These are phyloP conservation scores for Lactarius hengduanensis DNA, from an alignment of 768 basidiomycete genomes.

Conservation along the genomic window DNA sequence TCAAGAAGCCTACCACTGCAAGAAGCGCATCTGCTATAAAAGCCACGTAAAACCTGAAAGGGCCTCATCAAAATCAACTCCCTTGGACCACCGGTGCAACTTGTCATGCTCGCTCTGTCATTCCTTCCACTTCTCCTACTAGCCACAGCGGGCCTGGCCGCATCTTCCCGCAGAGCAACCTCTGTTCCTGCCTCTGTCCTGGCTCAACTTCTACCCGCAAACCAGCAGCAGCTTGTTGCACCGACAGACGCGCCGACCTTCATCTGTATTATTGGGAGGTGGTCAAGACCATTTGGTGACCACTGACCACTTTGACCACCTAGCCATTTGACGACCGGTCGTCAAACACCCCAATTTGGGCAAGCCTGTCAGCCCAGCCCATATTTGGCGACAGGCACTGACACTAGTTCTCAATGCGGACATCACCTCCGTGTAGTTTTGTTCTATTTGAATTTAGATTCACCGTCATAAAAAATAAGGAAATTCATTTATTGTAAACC, in stretches of 20 bases:
- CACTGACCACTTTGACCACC: no score
- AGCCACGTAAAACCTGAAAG: background rate
- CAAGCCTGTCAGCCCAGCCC: no score
- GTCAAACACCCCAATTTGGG: no score
- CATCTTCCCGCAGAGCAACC: background rate
- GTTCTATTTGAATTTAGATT: no score
- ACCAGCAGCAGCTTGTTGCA: background rate
- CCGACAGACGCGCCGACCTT: background rate
- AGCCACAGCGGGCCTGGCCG: background rate
- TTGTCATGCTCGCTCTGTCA: constrained; percentile 5
- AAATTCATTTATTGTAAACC: no score
- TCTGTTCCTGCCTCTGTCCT: background rate
- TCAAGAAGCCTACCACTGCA: background rate
- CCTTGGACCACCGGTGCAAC: background rate
- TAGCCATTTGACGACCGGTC: no score
- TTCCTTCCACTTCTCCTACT: constrained; percentile 5
- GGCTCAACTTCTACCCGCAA: background rate
- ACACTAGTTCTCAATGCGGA: no score
- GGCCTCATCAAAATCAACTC: background rate
- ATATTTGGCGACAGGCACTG: no score
- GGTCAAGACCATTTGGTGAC: no score
- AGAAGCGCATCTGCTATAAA: background rate
- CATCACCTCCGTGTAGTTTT: no score
- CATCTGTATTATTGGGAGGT: no score
- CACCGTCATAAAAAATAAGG: no score